These are phyloP conservation scores for Eimeria necatrix DNA, from an alignment of 169 alveolate species.

Conservation along the genomic window DNA sequence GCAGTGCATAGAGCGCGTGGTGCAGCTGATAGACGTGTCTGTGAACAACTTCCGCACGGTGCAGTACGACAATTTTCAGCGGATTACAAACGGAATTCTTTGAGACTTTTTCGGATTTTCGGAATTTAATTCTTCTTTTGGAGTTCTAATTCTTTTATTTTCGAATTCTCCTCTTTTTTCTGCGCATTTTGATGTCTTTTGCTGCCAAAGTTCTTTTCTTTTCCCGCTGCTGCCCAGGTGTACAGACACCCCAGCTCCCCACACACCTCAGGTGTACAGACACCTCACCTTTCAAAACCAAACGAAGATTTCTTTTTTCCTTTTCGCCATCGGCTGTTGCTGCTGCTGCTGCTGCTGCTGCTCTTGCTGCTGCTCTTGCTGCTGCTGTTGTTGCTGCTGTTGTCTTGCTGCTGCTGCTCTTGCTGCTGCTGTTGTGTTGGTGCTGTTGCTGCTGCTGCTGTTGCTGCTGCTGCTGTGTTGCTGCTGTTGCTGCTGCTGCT, in stretches of 20 bases:
- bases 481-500: background rate
- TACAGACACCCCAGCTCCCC: too few species aligned
- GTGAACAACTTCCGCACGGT: conserved; percentile 96
- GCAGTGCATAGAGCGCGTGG: conserved; percentile 90
- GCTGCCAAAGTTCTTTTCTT: background rate
- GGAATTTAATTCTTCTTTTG: background rate
- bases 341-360: background rate
- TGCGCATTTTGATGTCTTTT: background rate
- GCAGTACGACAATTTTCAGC: conserved; percentile 97
- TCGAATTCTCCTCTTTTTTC: background rate
- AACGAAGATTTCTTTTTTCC: background rate
- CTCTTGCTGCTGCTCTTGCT: background rate
- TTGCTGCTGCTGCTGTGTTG: background rate
- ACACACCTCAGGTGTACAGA: too few species aligned
- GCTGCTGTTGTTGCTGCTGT: background rate
- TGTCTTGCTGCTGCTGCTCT: background rate
- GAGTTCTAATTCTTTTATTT: too few species aligned
- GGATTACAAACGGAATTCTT: conserved; percentile 96
- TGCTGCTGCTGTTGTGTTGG: background rate
- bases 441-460: background rate
- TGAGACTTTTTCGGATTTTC: conserved; percentile 62
- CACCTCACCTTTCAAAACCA: background rate
- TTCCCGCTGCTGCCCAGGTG: too few species aligned
- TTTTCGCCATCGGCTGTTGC: background rate
- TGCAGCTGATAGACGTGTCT: conserved; percentile 94